These are phyloP conservation scores for Magnaporthiopsis rhizophila DNA, from an alignment of 2,329 filamentous ascomycete genomes.

Conservation along the genomic window DNA sequence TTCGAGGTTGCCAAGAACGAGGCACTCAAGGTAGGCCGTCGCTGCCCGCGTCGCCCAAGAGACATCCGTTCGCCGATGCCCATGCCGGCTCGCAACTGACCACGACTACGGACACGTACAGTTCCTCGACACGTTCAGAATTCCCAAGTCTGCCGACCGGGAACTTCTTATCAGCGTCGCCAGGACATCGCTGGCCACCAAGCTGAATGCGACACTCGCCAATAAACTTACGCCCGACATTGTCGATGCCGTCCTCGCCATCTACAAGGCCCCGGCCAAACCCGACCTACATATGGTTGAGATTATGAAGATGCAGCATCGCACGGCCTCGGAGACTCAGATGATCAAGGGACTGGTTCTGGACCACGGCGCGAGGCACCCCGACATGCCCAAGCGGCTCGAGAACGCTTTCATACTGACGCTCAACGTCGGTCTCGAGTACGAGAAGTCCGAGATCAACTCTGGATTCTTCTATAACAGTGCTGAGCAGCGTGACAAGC, in stretches of 20 bases:
- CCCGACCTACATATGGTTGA: conserved; percentile 98
- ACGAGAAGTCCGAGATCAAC: conserved; percentile 99
- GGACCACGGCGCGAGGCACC: conserved; percentile 92
- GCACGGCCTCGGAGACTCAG: conserved; percentile 90
- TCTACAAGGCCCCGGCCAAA: conserved; percentile 82
- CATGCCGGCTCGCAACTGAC: neutral
- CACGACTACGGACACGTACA: conserved; percentile 24
- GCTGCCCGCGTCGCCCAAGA: neutral
- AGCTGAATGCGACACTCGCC: conserved; percentile 82
- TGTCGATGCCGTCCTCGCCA: conserved; percentile 91
- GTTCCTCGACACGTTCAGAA: conserved; percentile 94
- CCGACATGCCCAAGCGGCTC: conserved; percentile 94
- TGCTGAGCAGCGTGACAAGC: conserved; percentile 93
- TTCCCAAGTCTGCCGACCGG: conserved; percentile 78
- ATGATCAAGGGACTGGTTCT: conserved; percentile 87
- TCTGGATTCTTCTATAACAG: conserved; percentile 98
- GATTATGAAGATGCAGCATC: conserved; percentile 99
- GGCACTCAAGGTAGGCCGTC: conserved; percentile 62
- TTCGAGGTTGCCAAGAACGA: conserved; percentile 96
- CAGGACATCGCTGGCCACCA: conserved; percentile 88
- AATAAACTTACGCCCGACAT: conserved; percentile 90
- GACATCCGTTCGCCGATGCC: neutral
- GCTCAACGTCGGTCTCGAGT: conserved; percentile 93
- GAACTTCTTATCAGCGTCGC: conserved; percentile 91
- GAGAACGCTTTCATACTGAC: conserved; percentile 95